phyloP scores from a whole-genome alignment of 2,329 filamentous ascomycete genomes.

The Microdochium trichocladiopsis region DNA sequence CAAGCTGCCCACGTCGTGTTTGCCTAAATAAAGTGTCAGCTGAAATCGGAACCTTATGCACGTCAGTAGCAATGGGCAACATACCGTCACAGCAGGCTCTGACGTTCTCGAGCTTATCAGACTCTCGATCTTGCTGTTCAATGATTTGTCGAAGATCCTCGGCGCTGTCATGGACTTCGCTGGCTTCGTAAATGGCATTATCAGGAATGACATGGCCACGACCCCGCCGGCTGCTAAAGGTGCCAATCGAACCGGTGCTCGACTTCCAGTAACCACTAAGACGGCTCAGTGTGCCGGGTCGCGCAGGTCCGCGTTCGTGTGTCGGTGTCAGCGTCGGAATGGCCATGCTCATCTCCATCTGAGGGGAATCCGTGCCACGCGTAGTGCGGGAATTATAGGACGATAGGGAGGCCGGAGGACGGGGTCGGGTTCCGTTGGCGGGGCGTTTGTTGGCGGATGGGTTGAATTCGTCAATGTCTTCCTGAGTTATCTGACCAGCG shows the following conservation, averaged over 20 bases:
- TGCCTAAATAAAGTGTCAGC: conserved; percentile 40
- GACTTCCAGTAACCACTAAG: conserved; percentile 55
- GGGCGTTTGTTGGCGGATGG: conserved; percentile 42
- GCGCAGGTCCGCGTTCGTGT: conserved; percentile 26
- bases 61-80: conserved; percentile 21
- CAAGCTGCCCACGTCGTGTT: conserved; percentile 65
- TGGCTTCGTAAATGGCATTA: conserved; percentile 50
- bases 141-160: conserved; percentile 78
- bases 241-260: conserved; percentile 32
- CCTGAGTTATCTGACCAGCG: conserved; percentile 48
- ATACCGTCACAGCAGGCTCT: conserved; percentile 95
- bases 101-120: conserved; percentile 85
- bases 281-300: conserved; percentile 44
- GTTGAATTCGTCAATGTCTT: conserved; percentile 76
- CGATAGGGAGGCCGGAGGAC: conserved; percentile 59
- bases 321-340: conserved; percentile 51
- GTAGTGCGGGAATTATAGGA: conserved; percentile 74
- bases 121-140: conserved; percentile 68
- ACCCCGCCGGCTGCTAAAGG: conserved; percentile 46
- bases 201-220: conserved; percentile 38
- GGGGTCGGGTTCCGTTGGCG: conserved; percentile 39
- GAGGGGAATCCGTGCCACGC: conserved; percentile 54
- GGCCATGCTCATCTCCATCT: conserved; percentile 38
- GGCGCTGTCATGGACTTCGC: conserved; percentile 65
- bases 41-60: conserved; percentile 5